Conservation (phyloP, 768 basidiomycete species). For the Naganishia vishniacii region DNA sequence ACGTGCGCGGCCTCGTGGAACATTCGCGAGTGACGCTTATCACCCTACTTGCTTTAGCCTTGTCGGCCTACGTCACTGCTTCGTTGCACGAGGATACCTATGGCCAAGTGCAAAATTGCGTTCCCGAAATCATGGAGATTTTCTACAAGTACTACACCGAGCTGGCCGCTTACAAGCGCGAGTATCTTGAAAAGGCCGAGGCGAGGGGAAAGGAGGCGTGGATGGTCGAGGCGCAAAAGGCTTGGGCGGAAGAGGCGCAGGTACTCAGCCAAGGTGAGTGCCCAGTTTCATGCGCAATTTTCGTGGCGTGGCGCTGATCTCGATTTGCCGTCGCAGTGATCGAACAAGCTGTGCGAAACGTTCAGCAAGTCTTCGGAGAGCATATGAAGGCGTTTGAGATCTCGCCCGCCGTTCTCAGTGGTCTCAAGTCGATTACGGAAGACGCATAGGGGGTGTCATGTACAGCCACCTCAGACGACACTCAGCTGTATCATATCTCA, state of each 20-base stretch:
- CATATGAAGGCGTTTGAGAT: conserved; percentile 41
- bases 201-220: conserved; percentile 21
- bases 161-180: conserved; percentile 29
- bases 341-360: conserved; percentile 32
- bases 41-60: too few species aligned
- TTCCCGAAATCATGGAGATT: conserved; percentile 40
- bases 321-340: conserved; percentile 29
- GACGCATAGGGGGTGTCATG: neutral
- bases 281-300: too few species aligned
- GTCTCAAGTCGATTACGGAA: conserved; percentile 6
- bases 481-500: neutral
- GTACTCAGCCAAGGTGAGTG: conserved; percentile 18
- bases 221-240: conserved; percentile 20
- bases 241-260: conserved; percentile 14
- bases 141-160: conserved; percentile 36
- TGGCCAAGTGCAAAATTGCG: conserved; percentile 42
- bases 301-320: neutral
- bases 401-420: conserved; percentile 33
- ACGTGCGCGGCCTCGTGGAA: neutral
- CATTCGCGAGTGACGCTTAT: too few species aligned
- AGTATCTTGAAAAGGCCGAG: conserved; percentile 26
- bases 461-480: neutral
- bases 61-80: conserved; percentile 36
- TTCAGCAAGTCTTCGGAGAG: conserved; percentile 37
- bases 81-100: conserved; percentile 45